Evolutionary conservation across 1,284 basidiomycete genomes (phyloP), one percentile per base, ranked within the genome.

Genomic region (Entoloma clypeatum): DNA sequence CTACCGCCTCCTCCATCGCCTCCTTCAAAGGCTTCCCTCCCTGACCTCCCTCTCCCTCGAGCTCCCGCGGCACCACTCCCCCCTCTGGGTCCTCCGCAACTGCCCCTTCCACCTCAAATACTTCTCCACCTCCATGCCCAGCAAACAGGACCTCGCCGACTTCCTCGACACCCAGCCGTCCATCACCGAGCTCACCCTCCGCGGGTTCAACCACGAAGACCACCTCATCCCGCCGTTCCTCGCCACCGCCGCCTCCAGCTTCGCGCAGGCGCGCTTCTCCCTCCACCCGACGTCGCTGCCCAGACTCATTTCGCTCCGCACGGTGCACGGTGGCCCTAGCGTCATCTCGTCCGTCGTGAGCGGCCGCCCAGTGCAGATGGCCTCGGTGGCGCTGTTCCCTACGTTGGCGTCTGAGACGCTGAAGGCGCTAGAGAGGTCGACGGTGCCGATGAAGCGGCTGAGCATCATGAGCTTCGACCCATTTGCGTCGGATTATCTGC

Each of bases 401-500:
- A 62, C 65, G 2, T 53, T 46, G 18, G 55, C 60, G 2, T 39
- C 55, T n/a, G 46, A 55, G n/a, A 54, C 72, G 5, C 63, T 81
- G 29, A 66, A 75, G 36, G 69, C 71, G 1, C 59, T 81, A 7
- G 49, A 54, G 5, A 53, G 63, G 27, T 65, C 71, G 3, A 57
- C 68, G 0, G 53, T 47, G 8, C 61, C 69, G 0, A 55, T 81
- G 38, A 62, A 60, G 37, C 65, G 74, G 48, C 58, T 81, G 26
- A 81, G 75, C 16, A 61, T 81, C 24, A 75, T 81, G 61, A 73
- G 72, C 22, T 74, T 81, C 28, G 78, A 79, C 47, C 61, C 67
- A 2, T 47, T 59, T 4, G 66, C 62, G 0, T 74, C 73, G 5
- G 53, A 60, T 1, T 58, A 62, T 31, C 58, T 81, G 35, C 57